phyloP scores from a whole-genome alignment of 106 monocot genomes.

The Acanthochlamys bracteata region DNA sequence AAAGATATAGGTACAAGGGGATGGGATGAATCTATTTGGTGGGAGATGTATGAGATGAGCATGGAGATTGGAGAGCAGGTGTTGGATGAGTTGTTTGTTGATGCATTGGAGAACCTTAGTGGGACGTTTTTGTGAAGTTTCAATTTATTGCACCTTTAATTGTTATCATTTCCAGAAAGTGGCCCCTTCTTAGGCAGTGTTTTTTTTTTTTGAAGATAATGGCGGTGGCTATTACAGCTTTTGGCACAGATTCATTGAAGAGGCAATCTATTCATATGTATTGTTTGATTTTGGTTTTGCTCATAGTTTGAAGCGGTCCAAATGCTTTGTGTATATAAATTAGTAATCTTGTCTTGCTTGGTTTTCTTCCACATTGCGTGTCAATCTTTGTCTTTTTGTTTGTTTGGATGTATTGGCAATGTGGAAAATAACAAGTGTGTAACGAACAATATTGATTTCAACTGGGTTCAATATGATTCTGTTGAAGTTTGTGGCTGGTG shows the following conservation, averaged over 20 bases:
- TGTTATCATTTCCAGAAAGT: no score
- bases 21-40: slow-evolving; percentile 30
- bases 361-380: no score
- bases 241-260: not conserved
- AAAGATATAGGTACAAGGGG: slow-evolving; percentile 26
- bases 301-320: slow-evolving; percentile 2
- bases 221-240: not conserved
- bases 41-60: slow-evolving; percentile 32
- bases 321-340: not conserved
- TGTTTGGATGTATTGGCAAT: no score
- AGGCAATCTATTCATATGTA: not conserved
- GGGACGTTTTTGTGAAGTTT: slow-evolving; percentile 6
- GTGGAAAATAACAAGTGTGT: no score
- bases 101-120: slow-evolving; percentile 25
- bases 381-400: no score
- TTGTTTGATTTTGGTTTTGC: slow-evolving; percentile 1
- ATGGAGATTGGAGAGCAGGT: slow-evolving; percentile 31
- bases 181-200: no score
- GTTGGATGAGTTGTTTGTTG: slow-evolving; percentile 43
- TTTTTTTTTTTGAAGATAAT: no score
- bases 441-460: no score
- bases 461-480: no score
- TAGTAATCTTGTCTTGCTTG: not conserved
- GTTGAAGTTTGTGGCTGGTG: no score
- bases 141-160: not conserved